Conservation (phyloP, 2,329 filamentous ascomycete species). For the Parascedosporium putredinis region DNA sequence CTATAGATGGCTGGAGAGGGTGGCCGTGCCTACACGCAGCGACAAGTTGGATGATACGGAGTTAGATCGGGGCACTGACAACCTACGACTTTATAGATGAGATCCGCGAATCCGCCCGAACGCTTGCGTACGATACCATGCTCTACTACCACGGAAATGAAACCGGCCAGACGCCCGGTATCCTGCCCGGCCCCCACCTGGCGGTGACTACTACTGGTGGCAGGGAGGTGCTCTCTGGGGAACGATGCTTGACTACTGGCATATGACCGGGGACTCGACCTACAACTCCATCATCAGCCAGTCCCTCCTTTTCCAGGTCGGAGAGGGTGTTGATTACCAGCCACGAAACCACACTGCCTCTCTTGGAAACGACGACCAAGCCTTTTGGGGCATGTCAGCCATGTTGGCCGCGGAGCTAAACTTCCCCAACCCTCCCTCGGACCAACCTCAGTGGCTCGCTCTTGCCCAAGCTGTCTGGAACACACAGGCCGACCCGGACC, state of each 20-base stretch:
- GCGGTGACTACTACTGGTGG: slow-evolving; percentile 63
- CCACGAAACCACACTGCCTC: slow-evolving; percentile 47
- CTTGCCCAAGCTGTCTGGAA: slow-evolving; percentile 63
- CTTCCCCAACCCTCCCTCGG: slow-evolving; percentile 46
- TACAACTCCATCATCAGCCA: slow-evolving; percentile 51
- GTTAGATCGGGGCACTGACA: no score
- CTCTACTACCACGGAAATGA: slow-evolving; percentile 39
- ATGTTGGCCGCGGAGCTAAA: slow-evolving; percentile 57
- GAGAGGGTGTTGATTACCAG: slow-evolving; percentile 47
- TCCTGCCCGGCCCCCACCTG: slow-evolving; percentile 44
- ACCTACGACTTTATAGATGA: slow-evolving; percentile 23
- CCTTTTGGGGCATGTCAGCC: slow-evolving; percentile 58
- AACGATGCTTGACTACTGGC: slow-evolving; percentile 60
- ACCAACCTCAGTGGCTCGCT: slow-evolving; percentile 49
- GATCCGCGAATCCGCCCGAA: slow-evolving; percentile 34
- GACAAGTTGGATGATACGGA: no score
- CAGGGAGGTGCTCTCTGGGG: slow-evolving; percentile 60
- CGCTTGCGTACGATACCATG: slow-evolving; percentile 40
- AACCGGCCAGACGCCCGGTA: slow-evolving; percentile 42
- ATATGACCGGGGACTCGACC: slow-evolving; percentile 51
- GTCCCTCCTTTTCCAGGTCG: slow-evolving; percentile 48
- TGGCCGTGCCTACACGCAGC: no score
- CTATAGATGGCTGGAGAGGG: no score
- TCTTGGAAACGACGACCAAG: slow-evolving; percentile 61
- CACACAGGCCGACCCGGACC: slow-evolving; percentile 45